Evolutionary conservation across 2,329 filamentous ascomycete species (phyloP).

Genomic region (Microsporum audouinii): DNA sequence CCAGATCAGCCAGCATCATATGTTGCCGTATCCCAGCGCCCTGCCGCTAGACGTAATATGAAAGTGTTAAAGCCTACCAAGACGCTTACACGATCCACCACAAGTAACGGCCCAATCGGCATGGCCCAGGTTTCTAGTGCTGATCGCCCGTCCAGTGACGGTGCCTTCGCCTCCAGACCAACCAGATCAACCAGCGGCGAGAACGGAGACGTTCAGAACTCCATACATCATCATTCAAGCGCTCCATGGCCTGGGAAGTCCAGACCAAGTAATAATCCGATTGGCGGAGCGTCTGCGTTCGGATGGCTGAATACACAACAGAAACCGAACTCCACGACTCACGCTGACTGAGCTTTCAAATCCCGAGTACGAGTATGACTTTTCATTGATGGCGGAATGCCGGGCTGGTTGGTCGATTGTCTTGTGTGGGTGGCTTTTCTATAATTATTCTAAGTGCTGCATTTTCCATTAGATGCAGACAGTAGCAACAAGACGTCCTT

Average conservation of each 20-base stretch:
- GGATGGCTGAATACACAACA: constrained; percentile 12
- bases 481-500: neutral
- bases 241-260: constrained; percentile 33
- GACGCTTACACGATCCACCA: constrained; percentile 28
- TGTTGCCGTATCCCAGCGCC: constrained; percentile 55
- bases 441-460: neutral
- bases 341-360: neutral
- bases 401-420: neutral
- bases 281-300: constrained; percentile 15
- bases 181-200: neutral
- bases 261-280: constrained; percentile 67
- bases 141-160: neutral
- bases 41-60: constrained; percentile 57
- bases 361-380: neutral
- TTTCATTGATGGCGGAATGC: neutral
- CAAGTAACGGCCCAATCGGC: constrained; percentile 2
- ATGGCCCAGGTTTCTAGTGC: neutral
- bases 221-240: neutral
- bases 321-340: neutral
- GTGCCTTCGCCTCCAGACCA: neutral
- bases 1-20: constrained; percentile 21
- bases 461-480: neutral
- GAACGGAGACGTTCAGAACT: neutral
- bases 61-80: constrained; percentile 79
- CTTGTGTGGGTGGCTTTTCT: neutral